These are phyloP conservation scores for Apophysomyces ossiformis DNA, from an alignment of 371 early-diverging fungal species.

Conservation along the genomic window DNA sequence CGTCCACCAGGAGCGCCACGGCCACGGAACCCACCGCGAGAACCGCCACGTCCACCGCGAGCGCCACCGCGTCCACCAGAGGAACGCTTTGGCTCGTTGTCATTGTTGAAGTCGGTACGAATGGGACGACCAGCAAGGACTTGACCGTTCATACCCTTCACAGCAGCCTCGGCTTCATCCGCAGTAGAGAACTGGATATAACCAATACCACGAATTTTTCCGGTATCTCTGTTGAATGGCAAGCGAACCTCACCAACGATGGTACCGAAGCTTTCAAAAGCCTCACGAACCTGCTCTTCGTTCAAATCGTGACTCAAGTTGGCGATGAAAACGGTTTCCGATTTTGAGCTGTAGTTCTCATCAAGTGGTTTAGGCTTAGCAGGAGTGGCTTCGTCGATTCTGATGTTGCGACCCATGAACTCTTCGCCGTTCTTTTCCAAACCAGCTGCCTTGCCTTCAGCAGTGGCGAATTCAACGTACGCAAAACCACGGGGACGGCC, in stretches of 20 bases:
- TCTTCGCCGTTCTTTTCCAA: slow-evolving; percentile 68
- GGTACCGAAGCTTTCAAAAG: slow-evolving; percentile 88
- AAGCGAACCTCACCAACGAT: slow-evolving; percentile 72
- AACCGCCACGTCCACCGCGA: slow-evolving; percentile 50
- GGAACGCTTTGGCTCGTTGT: slow-evolving; percentile 44
- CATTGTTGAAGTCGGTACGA: slow-evolving; percentile 65
- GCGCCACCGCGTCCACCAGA: slow-evolving; percentile 50
- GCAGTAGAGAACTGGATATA: slow-evolving; percentile 70
- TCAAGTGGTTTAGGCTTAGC: slow-evolving; percentile 36
- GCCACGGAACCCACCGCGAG: slow-evolving; percentile 47
- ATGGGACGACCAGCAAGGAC: slow-evolving; percentile 72
- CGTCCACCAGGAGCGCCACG: slow-evolving; percentile 42
- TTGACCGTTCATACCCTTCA: slow-evolving; percentile 67
- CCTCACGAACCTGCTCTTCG: slow-evolving; percentile 87
- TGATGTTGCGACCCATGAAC: slow-evolving; percentile 71
- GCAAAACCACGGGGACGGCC: slow-evolving; percentile 75
- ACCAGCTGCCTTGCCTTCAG: slow-evolving; percentile 65
- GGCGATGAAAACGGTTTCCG: slow-evolving; percentile 89
- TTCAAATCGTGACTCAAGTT: slow-evolving; percentile 90
- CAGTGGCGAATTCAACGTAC: slow-evolving; percentile 68
- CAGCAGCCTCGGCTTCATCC: slow-evolving; percentile 71
- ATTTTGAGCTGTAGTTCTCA: slow-evolving; percentile 48
- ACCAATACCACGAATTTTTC: slow-evolving; percentile 75
- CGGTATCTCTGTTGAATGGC: slow-evolving; percentile 69
- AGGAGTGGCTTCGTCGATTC: slow-evolving; percentile 54